phyloP scores from a whole-genome alignment of 2,329 filamentous ascomycete species.

The Epichloe glyceriae region DNA sequence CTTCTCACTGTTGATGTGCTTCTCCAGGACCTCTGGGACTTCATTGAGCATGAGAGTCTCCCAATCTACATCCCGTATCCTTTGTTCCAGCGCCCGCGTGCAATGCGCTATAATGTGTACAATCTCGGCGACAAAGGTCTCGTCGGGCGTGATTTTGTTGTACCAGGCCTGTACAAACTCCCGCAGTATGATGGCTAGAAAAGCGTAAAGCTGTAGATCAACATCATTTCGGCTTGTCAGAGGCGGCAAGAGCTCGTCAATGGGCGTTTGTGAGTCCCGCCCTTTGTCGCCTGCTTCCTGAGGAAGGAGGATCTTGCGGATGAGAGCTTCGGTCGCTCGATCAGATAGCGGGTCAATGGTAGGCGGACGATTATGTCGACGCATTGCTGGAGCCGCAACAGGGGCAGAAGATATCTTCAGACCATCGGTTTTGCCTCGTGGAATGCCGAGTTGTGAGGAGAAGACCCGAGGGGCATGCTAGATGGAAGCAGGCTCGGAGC shows the following conservation, averaged over 20 bases:
- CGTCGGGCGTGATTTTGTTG: slow-evolving; percentile 78
- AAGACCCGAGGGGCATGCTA: neutral
- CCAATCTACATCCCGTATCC: slow-evolving; percentile 69
- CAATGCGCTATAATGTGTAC: slow-evolving; percentile 87
- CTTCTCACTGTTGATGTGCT: slow-evolving; percentile 60
- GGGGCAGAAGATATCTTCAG: slow-evolving; percentile 6
- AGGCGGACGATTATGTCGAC: slow-evolving; percentile 21
- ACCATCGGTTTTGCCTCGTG: slow-evolving; percentile 4
- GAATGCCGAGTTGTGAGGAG: slow-evolving; percentile 9
- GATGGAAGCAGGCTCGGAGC: neutral
- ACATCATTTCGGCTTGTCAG: slow-evolving; percentile 90
- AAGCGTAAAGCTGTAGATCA: slow-evolving; percentile 83
- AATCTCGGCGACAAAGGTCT: slow-evolving; percentile 75
- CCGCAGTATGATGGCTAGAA: slow-evolving; percentile 78
- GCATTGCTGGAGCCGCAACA: slow-evolving; percentile 13
- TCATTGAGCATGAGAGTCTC: slow-evolving; percentile 78
- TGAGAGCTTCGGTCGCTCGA: slow-evolving; percentile 64
- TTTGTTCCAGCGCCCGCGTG: slow-evolving; percentile 75
- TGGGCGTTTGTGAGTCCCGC: slow-evolving; percentile 34
- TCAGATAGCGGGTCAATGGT: slow-evolving; percentile 51
- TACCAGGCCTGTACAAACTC: slow-evolving; percentile 95
- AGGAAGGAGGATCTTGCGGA: slow-evolving; percentile 75
- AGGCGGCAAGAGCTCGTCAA: slow-evolving; percentile 75
- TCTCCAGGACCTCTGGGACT: slow-evolving; percentile 67
- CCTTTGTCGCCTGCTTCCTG: slow-evolving; percentile 50